Conservation (phyloP, 75 land plant species). For the Pinus tabuliformis region DNA sequence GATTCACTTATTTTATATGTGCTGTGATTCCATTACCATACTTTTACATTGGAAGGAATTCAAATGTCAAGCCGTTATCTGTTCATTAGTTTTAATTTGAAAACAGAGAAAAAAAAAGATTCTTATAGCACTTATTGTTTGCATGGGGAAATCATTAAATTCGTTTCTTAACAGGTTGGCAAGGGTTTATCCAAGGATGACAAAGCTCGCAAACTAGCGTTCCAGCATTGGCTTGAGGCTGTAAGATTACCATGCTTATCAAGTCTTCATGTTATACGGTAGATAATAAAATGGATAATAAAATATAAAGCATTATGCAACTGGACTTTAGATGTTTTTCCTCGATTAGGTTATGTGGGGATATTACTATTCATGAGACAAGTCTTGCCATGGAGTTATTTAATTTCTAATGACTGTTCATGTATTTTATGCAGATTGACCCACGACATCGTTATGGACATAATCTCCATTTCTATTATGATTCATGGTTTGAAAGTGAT, state of each 20-base stretch:
- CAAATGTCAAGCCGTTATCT: background rate
- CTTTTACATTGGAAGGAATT: background rate
- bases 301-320: background rate
- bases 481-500: conserved; percentile 63
- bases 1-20: background rate
- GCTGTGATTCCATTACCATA: background rate
- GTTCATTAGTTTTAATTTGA: no score
- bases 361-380: conserved; percentile 1
- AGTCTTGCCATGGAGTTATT: background rate
- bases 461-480: conserved; percentile 72
- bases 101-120: background rate
- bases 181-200: conserved; percentile 89
- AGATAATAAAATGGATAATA: background rate
- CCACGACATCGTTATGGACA: conserved; percentile 97
- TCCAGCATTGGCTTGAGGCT: conserved; percentile 99
- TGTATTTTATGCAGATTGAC: conserved; percentile 64
- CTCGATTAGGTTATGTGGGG: background rate
- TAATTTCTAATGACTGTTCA: conserved; percentile 2
- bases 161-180: conserved; percentile 55
- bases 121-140: background rate
- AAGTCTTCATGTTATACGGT: background rate
- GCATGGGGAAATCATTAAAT: no score
- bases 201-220: conserved; percentile 84
- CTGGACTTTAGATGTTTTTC: background rate
- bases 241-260: conserved; percentile 41